These are phyloP conservation scores for Leccinum insolens DNA, from an alignment of 1,284 basidiomycete species.

Conservation along the genomic window DNA sequence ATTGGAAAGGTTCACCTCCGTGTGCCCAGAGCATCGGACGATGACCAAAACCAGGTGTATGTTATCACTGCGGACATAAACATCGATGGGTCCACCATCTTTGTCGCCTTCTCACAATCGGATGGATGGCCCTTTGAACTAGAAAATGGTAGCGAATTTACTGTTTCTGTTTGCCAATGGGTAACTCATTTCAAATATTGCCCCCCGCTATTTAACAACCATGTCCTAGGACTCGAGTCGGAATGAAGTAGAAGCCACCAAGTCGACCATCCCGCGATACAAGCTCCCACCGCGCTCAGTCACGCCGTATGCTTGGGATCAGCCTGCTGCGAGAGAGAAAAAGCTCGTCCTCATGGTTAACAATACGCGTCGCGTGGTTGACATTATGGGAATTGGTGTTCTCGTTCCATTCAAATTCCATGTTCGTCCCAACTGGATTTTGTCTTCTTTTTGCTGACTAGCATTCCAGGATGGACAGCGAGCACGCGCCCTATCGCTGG, in stretches of 20 bases:
- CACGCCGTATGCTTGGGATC: constrained; percentile 91
- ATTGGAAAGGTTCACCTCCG: constrained; percentile 88
- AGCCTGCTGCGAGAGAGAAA: constrained; percentile 85
- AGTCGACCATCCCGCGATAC: constrained; percentile 45
- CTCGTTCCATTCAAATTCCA: constrained; percentile 89
- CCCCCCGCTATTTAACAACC: constrained; percentile 8
- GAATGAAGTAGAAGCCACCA: constrained; percentile 42
- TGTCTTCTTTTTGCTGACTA: constrained; percentile 10
- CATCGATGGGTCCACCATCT: constrained; percentile 89
- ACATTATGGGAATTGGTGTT: constrained; percentile 96
- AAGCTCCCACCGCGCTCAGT: constrained; percentile 60
- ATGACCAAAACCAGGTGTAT: constrained; percentile 43
- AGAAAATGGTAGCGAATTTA: constrained; percentile 86
- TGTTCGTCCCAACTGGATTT: constrained; percentile 44
- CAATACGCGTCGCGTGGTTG: constrained; percentile 73
- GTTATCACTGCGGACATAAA: constrained; percentile 85
- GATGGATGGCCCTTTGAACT: constrained; percentile 90
- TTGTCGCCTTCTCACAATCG: constrained; percentile 75
- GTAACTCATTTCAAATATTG: constrained; percentile 42
- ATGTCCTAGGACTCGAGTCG: constrained; percentile 51
- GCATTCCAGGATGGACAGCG: constrained; percentile 51
- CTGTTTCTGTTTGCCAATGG: constrained; percentile 76
- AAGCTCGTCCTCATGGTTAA: constrained; percentile 71
- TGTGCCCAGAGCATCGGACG: constrained; percentile 46
- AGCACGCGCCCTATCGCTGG: constrained; percentile 77